Evolutionary conservation across 2,329 filamentous ascomycete genomes (phyloP).

Genomic region (Xylaria sp.): DNA sequence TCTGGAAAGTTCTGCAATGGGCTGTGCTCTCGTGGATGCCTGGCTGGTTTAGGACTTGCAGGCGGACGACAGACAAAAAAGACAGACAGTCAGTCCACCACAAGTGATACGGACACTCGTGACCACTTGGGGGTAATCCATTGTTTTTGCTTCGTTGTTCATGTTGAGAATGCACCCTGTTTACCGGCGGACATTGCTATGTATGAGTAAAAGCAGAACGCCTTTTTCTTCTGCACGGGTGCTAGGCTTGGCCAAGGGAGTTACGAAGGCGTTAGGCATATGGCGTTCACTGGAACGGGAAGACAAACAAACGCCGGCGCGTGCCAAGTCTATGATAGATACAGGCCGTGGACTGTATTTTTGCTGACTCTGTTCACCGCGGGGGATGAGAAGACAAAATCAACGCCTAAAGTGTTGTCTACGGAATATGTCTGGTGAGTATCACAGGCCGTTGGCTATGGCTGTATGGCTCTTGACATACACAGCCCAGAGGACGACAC

Average conservation of each 20-base stretch:
- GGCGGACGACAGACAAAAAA: background rate
- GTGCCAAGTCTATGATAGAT: background rate
- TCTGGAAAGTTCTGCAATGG: background rate
- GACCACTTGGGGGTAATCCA: background rate
- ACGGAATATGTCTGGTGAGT: background rate
- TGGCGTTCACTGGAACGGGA: background rate
- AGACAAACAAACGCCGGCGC: background rate
- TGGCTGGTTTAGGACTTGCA: background rate
- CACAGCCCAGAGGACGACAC: background rate
- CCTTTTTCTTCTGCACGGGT: constrained; percentile 1
- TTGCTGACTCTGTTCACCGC: background rate
- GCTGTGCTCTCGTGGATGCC: background rate
- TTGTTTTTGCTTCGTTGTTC: background rate
- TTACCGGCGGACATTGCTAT: constrained; percentile 7
- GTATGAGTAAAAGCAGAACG: constrained; percentile 14
- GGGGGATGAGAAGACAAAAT: background rate
- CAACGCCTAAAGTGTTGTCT: background rate
- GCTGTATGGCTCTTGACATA: constrained; percentile 2
- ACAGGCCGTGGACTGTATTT: background rate
- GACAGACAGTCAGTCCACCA: background rate
- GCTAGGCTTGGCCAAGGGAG: background rate
- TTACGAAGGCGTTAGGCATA: constrained; percentile 9
- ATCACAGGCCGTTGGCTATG: background rate
- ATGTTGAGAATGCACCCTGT: background rate
- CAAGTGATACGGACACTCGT: background rate